Evolutionary conservation across 2,329 filamentous ascomycete genomes (phyloP).

Genomic region (Pseudogymnoascus sp.): DNA sequence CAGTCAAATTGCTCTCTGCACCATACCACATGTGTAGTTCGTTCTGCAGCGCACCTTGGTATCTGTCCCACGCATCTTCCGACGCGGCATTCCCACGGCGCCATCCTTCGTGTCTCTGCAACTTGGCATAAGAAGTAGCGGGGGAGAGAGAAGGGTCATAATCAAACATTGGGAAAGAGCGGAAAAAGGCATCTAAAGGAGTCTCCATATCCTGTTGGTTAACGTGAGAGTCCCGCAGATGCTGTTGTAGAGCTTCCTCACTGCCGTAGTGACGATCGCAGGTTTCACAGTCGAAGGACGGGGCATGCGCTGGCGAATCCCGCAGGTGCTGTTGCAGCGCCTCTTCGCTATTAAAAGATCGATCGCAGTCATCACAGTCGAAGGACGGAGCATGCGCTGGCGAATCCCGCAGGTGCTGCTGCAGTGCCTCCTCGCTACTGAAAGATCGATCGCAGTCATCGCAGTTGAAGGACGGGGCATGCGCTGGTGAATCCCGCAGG

Average conservation of each 20-base stretch:
- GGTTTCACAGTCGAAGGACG: constrained; percentile 20
- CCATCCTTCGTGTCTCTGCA: constrained; percentile 23
- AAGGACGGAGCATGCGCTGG: too few species aligned
- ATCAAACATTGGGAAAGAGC: constrained; percentile 24
- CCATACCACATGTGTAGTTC: constrained; percentile 23
- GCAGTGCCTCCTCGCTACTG: too few species aligned
- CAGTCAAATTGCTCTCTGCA: constrained; percentile 23
- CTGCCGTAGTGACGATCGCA: constrained; percentile 22
- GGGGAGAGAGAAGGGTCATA: constrained; percentile 27
- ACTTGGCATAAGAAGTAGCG: constrained; percentile 27
- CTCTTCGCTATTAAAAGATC: too few species aligned
- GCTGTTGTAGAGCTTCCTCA: constrained; percentile 22
- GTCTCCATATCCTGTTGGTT: constrained; percentile 21
- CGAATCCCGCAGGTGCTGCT: too few species aligned
- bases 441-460: too few species aligned
- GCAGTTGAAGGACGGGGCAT: too few species aligned
- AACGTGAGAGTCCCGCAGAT: constrained; percentile 22
- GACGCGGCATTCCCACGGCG: constrained; percentile 16
- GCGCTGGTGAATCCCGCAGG: too few species aligned
- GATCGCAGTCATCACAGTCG: too few species aligned
- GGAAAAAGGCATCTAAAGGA: constrained; percentile 24
- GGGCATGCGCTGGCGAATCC: constrained; percentile 3
- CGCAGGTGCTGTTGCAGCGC: too few species aligned
- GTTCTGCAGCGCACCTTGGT: constrained; percentile 22
- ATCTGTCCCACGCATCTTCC: constrained; percentile 22